Evolutionary conservation across 1,284 basidiomycete species (phyloP).

Genomic region (Hypsizygus ulmarius): DNA sequence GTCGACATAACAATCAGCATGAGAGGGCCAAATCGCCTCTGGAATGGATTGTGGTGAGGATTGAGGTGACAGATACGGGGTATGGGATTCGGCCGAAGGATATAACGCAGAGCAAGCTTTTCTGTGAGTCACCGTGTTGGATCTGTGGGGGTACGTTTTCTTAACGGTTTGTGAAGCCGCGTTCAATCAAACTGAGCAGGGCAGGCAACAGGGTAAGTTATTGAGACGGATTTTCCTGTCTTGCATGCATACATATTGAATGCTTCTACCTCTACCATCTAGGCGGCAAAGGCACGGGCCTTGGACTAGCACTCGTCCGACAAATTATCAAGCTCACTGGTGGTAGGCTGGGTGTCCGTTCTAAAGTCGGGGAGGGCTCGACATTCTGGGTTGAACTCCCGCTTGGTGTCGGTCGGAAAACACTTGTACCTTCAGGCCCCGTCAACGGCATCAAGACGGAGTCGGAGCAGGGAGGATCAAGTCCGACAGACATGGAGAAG

Average conservation of each 20-base stretch:
- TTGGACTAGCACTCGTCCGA: slow-evolving; percentile 86
- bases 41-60: slow-evolving; percentile 71
- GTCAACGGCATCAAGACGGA: background rate
- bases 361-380: slow-evolving; percentile 60
- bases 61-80: slow-evolving; percentile 82
- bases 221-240: background rate
- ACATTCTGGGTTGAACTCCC: slow-evolving; percentile 83
- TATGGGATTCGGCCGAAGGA: slow-evolving; percentile 71
- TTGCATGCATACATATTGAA: background rate
- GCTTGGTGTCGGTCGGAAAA: slow-evolving; percentile 39
- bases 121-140: slow-evolving; percentile 49
- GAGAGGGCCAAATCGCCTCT: slow-evolving; percentile 27
- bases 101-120: slow-evolving; percentile 72
- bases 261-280: slow-evolving; percentile 3
- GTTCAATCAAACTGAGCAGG: slow-evolving; percentile 79
- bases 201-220: slow-evolving; percentile 65
- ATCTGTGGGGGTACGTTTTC: background rate
- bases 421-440: slow-evolving; percentile 25
- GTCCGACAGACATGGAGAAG: slow-evolving; percentile 6
- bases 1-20: slow-evolving; percentile 47
- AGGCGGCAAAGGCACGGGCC: slow-evolving; percentile 83
- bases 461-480: slow-evolving; percentile 3
- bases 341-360: slow-evolving; percentile 74
- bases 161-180: slow-evolving; percentile 42
- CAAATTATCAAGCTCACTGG: slow-evolving; percentile 85